Evolutionary conservation across 352 stramenopile genomes (phyloP).

Genomic region (Thalassiosira exigua): DNA sequence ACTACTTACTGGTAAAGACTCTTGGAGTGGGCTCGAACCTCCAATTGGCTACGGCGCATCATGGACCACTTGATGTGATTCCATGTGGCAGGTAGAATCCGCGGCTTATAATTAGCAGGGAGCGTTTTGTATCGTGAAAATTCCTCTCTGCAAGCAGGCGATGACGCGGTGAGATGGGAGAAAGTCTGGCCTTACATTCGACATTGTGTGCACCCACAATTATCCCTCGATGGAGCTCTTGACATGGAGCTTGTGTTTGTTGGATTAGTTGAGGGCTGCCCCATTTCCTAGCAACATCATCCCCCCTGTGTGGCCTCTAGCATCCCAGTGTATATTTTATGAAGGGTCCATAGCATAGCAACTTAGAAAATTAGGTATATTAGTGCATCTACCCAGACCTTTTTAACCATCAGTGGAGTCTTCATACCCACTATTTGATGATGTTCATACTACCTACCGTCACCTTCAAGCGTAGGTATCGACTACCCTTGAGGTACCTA

Average conservation of each 20-base stretch:
- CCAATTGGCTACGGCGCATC: no score
- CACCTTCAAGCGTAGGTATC: conserved; percentile 25
- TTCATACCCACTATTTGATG: conserved; percentile 51
- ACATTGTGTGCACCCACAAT: conserved; percentile 23
- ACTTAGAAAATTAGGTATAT: no score
- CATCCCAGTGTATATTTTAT: conserved; percentile 54
- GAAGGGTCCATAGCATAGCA: no score
- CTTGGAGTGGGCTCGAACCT: no score
- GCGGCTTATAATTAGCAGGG: conserved; percentile 33
- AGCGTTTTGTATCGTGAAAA: conserved; percentile 11
- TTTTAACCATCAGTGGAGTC: no score
- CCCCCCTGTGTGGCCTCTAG: conserved; percentile 58
- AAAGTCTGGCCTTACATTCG: no score
- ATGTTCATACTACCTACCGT: conserved; percentile 11
- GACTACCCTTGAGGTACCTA: conserved; percentile 52
- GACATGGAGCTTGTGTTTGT: conserved; percentile 37
- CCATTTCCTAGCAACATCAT: conserved; percentile 56
- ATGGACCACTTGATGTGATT: conserved; percentile 21
- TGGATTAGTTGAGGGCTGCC: conserved; percentile 5
- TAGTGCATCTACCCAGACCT: no score
- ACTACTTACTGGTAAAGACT: no score
- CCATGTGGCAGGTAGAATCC: conserved; percentile 38
- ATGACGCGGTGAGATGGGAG: conserved; percentile 7
- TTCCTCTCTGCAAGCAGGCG: conserved; percentile 33
- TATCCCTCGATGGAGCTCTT: conserved; percentile 37